These are phyloP conservation scores for Stramenopiles sp. DNA, from an alignment of 352 stramenopile genomes.

Conservation along the genomic window DNA sequence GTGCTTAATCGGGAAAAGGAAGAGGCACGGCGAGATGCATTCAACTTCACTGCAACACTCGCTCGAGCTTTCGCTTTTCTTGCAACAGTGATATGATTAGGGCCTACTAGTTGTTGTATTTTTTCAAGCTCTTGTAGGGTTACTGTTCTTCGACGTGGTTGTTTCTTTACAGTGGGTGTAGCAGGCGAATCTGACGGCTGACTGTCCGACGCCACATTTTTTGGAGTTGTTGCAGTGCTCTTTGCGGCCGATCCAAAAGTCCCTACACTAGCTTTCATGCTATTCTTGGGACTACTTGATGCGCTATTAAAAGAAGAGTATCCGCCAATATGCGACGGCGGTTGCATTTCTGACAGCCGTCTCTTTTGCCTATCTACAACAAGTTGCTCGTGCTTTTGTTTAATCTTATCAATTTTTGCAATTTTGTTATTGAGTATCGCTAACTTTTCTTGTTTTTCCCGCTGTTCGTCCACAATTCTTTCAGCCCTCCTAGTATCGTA, in stretches of 20 bases:
- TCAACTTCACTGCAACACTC: neutral
- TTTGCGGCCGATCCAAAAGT: neutral
- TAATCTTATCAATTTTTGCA: neutral
- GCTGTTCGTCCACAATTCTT: neutral
- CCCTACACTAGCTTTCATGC: neutral
- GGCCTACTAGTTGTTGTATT: neutral
- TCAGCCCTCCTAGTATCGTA: neutral
- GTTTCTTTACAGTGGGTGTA: neutral
- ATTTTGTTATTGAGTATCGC: neutral
- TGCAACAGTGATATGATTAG: neutral
- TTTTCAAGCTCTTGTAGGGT: neutral
- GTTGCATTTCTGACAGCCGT: neutral
- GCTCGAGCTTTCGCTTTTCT: neutral
- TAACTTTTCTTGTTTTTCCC: neutral
- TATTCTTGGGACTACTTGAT: neutral
- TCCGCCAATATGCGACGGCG: neutral
- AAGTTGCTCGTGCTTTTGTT: neutral
- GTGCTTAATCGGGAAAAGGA: neutral
- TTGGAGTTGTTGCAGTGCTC: neutral
- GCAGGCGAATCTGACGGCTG: neutral
- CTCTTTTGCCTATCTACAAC: neutral
- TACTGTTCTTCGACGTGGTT: neutral
- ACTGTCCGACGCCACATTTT: neutral
- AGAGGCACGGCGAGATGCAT: neutral
- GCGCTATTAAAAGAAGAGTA: neutral